Percentiles rank a stretch among this genome's conserved stretches.
phyloP scores from a whole-genome alignment of 495 filamentous ascomycete species.

The Talaromyces adpressus region DNA sequence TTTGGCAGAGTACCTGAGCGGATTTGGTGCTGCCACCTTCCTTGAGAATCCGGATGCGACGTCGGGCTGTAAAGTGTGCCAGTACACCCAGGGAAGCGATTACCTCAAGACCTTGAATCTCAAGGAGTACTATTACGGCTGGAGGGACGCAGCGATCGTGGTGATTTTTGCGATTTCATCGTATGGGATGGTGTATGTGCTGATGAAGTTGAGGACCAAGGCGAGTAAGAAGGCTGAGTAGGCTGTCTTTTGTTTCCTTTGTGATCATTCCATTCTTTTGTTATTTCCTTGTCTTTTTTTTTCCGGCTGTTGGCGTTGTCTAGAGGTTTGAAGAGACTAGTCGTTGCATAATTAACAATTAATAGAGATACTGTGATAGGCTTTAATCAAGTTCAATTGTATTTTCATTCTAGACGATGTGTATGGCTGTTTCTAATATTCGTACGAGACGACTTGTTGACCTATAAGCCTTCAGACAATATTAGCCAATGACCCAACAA shows the following conservation, averaged over 20 bases:
- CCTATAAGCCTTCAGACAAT: neutral
- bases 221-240: slow-evolving; percentile 33
- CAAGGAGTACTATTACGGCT: slow-evolving; percentile 35
- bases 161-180: slow-evolving; percentile 38
- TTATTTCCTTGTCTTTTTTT: neutral
- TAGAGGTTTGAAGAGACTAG: neutral
- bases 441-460: neutral
- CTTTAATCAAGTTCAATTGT: neutral
- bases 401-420: neutral
- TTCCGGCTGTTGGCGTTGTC: neutral
- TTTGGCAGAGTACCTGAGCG: slow-evolving; percentile 39
- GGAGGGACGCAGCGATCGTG: slow-evolving; percentile 36
- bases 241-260: neutral
- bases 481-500: neutral
- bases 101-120: slow-evolving; percentile 32
- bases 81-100: slow-evolving; percentile 30
- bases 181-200: slow-evolving; percentile 38
- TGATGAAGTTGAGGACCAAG: slow-evolving; percentile 41
- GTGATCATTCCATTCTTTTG: neutral
- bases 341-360: neutral
- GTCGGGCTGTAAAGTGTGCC: slow-evolving; percentile 52
- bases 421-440: neutral
- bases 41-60: slow-evolving; percentile 49
- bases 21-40: slow-evolving; percentile 39
- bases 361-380: neutral